phyloP scores from a whole-genome alignment of 441 rosid species.

The Adansonia madagascariensis region DNA sequence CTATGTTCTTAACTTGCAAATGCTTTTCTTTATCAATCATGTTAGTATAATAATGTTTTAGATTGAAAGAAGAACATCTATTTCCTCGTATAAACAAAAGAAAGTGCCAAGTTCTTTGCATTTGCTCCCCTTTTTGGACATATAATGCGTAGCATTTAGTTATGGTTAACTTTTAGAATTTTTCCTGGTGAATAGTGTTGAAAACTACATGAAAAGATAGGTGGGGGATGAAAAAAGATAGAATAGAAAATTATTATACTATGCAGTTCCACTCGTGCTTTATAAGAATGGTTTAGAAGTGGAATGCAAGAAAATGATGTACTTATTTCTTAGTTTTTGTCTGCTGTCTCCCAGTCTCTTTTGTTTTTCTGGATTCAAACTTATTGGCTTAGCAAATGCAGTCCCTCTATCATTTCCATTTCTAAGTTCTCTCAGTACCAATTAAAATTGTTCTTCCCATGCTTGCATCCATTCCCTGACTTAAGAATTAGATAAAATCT shows the following conservation, averaged over 20 bases:
- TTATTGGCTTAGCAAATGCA: conserved; percentile 2
- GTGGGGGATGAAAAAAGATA: background rate
- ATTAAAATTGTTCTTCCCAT: background rate
- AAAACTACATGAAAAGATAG: conserved; percentile 3
- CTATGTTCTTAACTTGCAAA: conserved; percentile 27
- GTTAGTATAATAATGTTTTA: background rate
- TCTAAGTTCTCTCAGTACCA: background rate
- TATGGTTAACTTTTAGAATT: background rate
- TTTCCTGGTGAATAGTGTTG: background rate
- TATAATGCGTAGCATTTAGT: background rate
- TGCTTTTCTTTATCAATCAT: background rate
- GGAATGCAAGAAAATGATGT: background rate
- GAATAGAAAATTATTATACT: background rate
- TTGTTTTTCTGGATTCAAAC: background rate
- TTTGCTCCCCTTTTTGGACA: background rate
- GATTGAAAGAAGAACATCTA: background rate
- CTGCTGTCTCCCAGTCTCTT: background rate
- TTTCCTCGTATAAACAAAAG: background rate
- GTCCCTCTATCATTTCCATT: background rate
- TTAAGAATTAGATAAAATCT: background rate
- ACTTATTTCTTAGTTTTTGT: background rate
- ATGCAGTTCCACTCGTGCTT: background rate
- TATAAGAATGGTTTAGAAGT: background rate
- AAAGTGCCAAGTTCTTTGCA: background rate
- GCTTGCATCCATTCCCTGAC: background rate